Evolutionary conservation across 441 rosid species (phyloP).

Genomic region (Francoa sonchifolia): DNA sequence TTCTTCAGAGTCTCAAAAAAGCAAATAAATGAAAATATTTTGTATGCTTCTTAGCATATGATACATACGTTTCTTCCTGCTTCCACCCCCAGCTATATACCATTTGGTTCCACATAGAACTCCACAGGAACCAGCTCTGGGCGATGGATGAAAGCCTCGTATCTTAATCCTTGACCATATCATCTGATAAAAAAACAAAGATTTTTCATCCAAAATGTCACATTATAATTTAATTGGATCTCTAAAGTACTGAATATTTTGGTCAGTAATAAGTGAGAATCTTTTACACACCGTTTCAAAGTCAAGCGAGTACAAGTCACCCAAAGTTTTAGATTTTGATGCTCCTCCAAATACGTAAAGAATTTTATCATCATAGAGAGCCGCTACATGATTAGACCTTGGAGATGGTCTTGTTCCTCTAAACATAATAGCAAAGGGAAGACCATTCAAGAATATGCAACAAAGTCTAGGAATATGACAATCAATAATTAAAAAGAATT

Average conservation of each 20-base stretch:
- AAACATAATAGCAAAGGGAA: not conserved
- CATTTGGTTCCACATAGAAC: conserved; percentile 83
- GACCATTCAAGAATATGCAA: conserved; percentile 2
- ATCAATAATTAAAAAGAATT: no score
- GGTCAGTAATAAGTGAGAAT: conserved; percentile 3
- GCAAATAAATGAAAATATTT: no score
- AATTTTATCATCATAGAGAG: conserved; percentile 70
- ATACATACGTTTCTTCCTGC: conserved; percentile 76
- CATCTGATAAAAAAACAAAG: conserved; percentile 46
- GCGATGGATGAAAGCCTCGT: conserved; percentile 85
- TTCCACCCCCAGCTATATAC: conserved; percentile 97
- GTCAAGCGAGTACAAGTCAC: conserved; percentile 87
- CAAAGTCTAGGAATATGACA: no score
- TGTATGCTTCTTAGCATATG: conserved; percentile 12
- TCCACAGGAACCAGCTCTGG: conserved; percentile 88
- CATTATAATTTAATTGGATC: conserved; percentile 3
- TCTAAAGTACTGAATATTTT: conserved; percentile 6
- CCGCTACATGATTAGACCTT: conserved; percentile 77
- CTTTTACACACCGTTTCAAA: conserved; percentile 65
- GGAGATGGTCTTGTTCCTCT: conserved; percentile 90
- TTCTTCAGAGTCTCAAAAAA: no score
- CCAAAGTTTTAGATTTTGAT: conserved; percentile 69
- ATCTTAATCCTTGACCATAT: conserved; percentile 90
- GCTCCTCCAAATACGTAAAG: conserved; percentile 82
- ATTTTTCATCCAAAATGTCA: conserved; percentile 7